Evolutionary conservation across 441 rosid species (phyloP).

Genomic region (Flueggea neowawraea): DNA sequence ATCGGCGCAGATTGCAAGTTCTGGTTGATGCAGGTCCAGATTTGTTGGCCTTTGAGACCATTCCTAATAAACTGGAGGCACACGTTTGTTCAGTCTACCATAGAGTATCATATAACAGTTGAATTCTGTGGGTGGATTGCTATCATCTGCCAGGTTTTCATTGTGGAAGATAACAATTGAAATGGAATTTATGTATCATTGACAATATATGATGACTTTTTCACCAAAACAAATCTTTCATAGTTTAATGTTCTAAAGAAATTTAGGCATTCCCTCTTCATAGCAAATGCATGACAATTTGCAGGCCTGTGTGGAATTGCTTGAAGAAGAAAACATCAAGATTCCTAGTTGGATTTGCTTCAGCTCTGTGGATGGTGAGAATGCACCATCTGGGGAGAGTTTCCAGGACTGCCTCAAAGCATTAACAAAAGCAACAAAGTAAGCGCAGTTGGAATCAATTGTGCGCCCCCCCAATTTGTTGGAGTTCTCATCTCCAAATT

Average conservation of each 20-base stretch:
- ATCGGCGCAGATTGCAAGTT: constrained; percentile 76
- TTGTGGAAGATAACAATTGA: background rate
- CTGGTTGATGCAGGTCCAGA: constrained; percentile 83
- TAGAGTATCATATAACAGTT: too few relatives aligned
- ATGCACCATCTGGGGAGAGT: constrained; percentile 80
- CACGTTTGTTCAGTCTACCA: constrained; percentile 46
- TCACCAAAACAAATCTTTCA: too few relatives aligned
- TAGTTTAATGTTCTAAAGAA: too few relatives aligned
- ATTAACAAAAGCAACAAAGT: constrained; percentile 58
- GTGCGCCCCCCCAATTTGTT: constrained; percentile 83
- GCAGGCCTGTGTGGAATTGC: constrained; percentile 81
- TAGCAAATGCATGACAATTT: constrained; percentile 6
- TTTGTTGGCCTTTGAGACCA: constrained; percentile 88
- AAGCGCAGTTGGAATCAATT: constrained; percentile 74
- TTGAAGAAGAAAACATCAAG: constrained; percentile 72
- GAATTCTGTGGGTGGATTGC: too few relatives aligned
- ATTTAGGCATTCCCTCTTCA: background rate
- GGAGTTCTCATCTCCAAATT: constrained; percentile 56
- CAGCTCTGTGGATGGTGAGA: constrained; percentile 77
- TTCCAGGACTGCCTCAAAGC: constrained; percentile 62
- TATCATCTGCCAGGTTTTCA: too few relatives aligned
- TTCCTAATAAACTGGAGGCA: constrained; percentile 88
- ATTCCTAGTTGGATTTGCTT: constrained; percentile 95
- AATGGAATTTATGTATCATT: too few relatives aligned
- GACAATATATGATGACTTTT: too few relatives aligned